Base-by-base conservation (phyloP, 352 stramenopile species). In the Ochromonadaceae sp. region DNA sequence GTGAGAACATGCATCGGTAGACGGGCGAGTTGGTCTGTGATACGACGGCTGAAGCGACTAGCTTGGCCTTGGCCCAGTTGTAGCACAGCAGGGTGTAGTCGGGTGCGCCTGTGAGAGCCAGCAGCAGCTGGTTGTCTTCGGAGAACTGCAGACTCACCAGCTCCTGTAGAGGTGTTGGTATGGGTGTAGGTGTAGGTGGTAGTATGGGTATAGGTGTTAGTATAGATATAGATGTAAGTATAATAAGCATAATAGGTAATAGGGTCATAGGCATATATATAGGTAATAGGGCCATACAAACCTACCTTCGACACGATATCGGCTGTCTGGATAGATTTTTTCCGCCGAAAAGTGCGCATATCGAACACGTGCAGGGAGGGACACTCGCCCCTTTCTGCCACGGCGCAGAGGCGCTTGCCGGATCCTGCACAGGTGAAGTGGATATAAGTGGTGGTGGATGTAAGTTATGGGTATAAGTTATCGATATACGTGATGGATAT, bases 1-100 rank as follows among this genome's bases (percentile, higher is more conserved):
- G 86, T 65, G 81, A 92, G 68, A 91, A 93, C 28, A 76, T 81
- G 41, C 75, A 88, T 28, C 79, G 72, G n/a, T 80, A 84, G 0
- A 92, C 14, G n/a, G 17, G 38, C 5, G 40, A 50, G 35, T 39
- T 44, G 26, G 32, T 53, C 7, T 60, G 39, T 14, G 58, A 52
- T 17, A 56, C 26, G 17, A 20, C 28, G 17, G 17, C 26, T 25
- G 41, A 15, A 5, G 79, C 76, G 63, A 83, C 44, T n/a, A 84
- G 72, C 63, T 92, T 92, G 43, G 81, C 86, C 61, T 91, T 92
- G 46, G 84, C 81, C 85, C 84, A 93, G 68, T 90, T 88, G 85
- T 85, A 95, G 61, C 81, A 82, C 44, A 85, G 85, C 32, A 95
- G 74, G 42, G 81, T 86, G 83, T 82, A 90, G 70, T 90, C 81